Conservation (phyloP, 495 filamentous ascomycete genomes). For the Penicillium steckii region DNA sequence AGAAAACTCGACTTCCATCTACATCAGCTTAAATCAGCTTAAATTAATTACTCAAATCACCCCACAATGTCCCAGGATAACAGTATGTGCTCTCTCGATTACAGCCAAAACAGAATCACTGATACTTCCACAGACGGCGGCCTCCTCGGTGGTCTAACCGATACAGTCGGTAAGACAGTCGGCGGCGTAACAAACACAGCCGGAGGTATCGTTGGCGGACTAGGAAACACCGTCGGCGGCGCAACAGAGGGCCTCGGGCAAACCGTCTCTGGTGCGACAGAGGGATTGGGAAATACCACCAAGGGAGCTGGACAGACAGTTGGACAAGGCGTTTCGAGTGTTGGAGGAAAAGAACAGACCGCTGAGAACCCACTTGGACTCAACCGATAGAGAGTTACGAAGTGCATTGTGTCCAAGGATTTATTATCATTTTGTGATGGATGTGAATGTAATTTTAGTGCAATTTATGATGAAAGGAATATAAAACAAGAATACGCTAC, state of each 20-base stretch:
- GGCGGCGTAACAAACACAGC: slow-evolving; percentile 35
- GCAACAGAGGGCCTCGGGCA: slow-evolving; percentile 31
- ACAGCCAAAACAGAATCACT: not conserved
- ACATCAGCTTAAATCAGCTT: not conserved
- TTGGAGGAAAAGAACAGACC: slow-evolving; percentile 23
- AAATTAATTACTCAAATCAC: not conserved
- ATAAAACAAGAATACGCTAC: too few species aligned
- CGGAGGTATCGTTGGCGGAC: slow-evolving; percentile 30
- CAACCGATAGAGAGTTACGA: not conserved
- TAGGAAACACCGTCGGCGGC: slow-evolving; percentile 37
- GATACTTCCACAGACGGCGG: slow-evolving; percentile 10
- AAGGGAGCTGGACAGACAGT: slow-evolving; percentile 21
- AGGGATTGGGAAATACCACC: slow-evolving; percentile 37
- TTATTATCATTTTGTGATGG: too few species aligned
- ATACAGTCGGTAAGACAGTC: slow-evolving; percentile 39
- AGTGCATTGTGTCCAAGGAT: too few species aligned
- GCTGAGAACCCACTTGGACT: slow-evolving; percentile 26
- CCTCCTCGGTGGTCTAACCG: slow-evolving; percentile 33
- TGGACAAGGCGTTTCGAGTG: slow-evolving; percentile 8
- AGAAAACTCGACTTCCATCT: not conserved
- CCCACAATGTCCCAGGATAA: slow-evolving; percentile 14
- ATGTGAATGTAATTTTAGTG: too few species aligned
- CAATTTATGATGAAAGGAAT: too few species aligned
- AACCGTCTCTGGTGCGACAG: slow-evolving; percentile 30
- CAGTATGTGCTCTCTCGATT: slow-evolving; percentile 9